Evolutionary conservation across 139 green algal genomes (phyloP).

Genomic region (Coelastrella sp.): DNA sequence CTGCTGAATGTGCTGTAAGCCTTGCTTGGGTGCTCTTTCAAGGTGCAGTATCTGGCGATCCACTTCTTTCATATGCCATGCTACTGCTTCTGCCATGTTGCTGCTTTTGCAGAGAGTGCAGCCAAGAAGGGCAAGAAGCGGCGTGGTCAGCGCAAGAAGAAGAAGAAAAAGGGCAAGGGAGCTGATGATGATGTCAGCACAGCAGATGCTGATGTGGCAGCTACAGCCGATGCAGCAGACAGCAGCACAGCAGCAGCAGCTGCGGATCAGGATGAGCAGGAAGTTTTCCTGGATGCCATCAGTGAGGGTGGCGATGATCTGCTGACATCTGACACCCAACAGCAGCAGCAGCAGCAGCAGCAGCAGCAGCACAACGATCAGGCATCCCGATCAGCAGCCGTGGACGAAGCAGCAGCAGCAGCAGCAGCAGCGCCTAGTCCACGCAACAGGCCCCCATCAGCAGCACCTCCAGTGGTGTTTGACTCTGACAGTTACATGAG

Average conservation of each 20-base stretch:
- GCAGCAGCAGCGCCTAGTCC: background rate
- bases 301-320: background rate
- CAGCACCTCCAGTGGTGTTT: background rate
- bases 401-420: background rate
- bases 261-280: background rate
- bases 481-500: background rate
- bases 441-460: background rate
- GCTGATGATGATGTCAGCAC: background rate
- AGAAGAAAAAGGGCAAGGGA: constrained; percentile 54
- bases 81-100: background rate
- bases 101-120: background rate
- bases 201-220: constrained; percentile 7
- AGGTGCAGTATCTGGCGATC: background rate
- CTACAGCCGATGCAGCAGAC: constrained; percentile 4
- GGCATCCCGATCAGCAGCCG: background rate
- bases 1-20: too few species aligned
- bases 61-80: background rate
- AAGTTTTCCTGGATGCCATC: constrained; percentile 13
- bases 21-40: background rate
- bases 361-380: background rate
- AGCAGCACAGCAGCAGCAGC: background rate
- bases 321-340: background rate
- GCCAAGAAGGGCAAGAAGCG: constrained; percentile 52
- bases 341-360: constrained; percentile 13
- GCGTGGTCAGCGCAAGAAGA: constrained; percentile 55